Evolutionary conservation across 495 filamentous ascomycete species (phyloP), one percentile per base, ranked within the genome.

Genomic region (Podospora pseudopauciseta): DNA sequence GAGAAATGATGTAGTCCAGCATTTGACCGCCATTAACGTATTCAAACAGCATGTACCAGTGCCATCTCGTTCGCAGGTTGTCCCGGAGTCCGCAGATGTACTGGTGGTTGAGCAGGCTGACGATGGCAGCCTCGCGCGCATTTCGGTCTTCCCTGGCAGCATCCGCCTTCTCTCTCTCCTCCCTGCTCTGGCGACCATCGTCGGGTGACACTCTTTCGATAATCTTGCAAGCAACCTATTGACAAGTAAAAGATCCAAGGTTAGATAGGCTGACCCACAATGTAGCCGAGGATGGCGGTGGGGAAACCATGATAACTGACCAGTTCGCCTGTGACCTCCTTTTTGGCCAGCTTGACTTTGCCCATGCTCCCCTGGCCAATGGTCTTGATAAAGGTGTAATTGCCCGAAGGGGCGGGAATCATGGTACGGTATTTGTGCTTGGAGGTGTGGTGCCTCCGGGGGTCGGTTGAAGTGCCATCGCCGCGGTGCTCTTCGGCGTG

Each of bases 1-100:
- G 95, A 15, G 93, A 97, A 74, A 99, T 99, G 79, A 99, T 99
- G 78, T 99, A 99, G 81, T 99, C 95, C 57, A 99, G 87, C 95
- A 99, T 99, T 78, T 99, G 95, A 16, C 95, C 96, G 61, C 95
- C 95, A 76, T 99, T 97, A 79, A 99, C 96, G 77, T 97, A 97
- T 81, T 99, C 95, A 76, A 98, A 99, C 26, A 99, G 88, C 95
- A 99, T 99, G 78, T 99, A 99, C 95, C 95, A 99, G 78, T 99
- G 95, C 79, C 97, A 95, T 74, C 93, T 92, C 19, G 95, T 98
- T 26, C 93, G 91, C 64, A 97, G 88, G 16, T 97, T 92, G 80
- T 99, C 95, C 68, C 93, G 87, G 87, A 99, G 93, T 6, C 90
- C 94, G 78, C 95, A 99, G 67, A 99, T 96, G 76, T 97, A 97